Evolutionary conservation across 2,329 filamentous ascomycete species (phyloP).

Genomic region (Diaporthe sp.): DNA sequence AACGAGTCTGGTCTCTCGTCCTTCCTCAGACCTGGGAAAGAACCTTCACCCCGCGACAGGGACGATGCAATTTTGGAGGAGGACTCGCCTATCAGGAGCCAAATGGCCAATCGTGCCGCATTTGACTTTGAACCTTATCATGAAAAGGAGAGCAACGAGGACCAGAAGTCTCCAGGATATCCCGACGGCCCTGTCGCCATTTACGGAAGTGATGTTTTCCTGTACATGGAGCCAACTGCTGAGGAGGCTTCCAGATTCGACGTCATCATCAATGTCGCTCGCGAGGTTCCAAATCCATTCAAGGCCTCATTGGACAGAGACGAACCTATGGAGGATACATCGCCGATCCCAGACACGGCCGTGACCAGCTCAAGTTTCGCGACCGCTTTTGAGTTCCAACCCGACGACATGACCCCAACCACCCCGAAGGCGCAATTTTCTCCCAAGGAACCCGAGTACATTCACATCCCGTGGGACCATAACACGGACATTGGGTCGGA

Average conservation of each 20-base stretch:
- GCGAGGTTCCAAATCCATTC: constrained; percentile 86
- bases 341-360: constrained; percentile 68
- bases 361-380: constrained; percentile 70
- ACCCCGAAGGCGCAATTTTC: constrained; percentile 67
- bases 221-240: constrained; percentile 84
- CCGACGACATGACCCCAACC: constrained; percentile 64
- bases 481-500: constrained; percentile 88
- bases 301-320: constrained; percentile 49
- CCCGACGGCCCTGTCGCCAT: constrained; percentile 87
- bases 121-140: constrained; percentile 73
- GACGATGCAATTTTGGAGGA: constrained; percentile 66
- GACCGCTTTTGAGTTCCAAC: constrained; percentile 72
- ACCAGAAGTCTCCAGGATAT: constrained; percentile 86
- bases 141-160: constrained; percentile 80
- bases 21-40: constrained; percentile 67
- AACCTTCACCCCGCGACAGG: constrained; percentile 48
- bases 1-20: constrained; percentile 73
- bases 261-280: constrained; percentile 87
- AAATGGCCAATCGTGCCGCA: constrained; percentile 71
- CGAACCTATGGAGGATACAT: constrained; percentile 53
- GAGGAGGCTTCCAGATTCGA: constrained; percentile 85
- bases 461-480: constrained; percentile 90
- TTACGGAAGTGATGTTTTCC: constrained; percentile 81
- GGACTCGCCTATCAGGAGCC: constrained; percentile 70
- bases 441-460: constrained; percentile 79